A percentile compares a stretch with the other conserved stretches of the same genome.
Evolutionary conservation across 257 asterid genomes (phyloP).

Genomic region (Striga asiatica): DNA sequence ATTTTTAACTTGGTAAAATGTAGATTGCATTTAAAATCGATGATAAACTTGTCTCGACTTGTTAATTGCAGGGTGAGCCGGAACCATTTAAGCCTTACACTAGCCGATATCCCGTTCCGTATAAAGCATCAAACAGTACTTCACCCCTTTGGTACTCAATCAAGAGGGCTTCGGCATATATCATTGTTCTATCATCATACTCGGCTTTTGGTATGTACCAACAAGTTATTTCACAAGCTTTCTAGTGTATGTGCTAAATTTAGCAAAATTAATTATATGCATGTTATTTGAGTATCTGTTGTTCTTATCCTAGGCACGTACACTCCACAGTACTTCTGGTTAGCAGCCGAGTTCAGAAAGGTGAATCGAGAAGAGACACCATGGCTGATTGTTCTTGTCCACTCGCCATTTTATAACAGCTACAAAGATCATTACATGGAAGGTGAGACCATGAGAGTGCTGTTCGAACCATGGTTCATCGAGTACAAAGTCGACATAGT

Average conservation of each 20-base stretch:
- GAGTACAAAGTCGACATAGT: slow-evolving; percentile 76
- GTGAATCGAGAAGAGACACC: slow-evolving; percentile 82
- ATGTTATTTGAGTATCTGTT: neutral
- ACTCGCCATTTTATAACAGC: slow-evolving; percentile 94
- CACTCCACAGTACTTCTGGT: slow-evolving; percentile 80
- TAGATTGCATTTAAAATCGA: neutral
- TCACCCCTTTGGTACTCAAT: slow-evolving; percentile 81
- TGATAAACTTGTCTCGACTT: no score
- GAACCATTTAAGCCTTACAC: slow-evolving; percentile 70
- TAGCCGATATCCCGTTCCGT: slow-evolving; percentile 61
- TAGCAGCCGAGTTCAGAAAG: slow-evolving; percentile 51
- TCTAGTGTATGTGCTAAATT: no score
- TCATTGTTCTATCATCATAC: slow-evolving; percentile 82
- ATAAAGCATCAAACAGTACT: slow-evolving; percentile 53
- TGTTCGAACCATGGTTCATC: slow-evolving; percentile 71
- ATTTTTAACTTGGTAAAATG: no score
- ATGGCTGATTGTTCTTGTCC: slow-evolving; percentile 78
- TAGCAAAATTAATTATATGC: neutral
- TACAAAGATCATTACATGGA: slow-evolving; percentile 73
- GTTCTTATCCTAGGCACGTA: slow-evolving; percentile 38
- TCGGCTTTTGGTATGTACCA: slow-evolving; percentile 93
- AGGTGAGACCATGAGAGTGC: slow-evolving; percentile 91
- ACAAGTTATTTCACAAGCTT: neutral
- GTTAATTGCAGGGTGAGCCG: slow-evolving; percentile 69
- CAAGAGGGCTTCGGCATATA: slow-evolving; percentile 84